Base-by-base conservation (phyloP, 805 yeast genomes). In the Kuraishia capsulata region DNA sequence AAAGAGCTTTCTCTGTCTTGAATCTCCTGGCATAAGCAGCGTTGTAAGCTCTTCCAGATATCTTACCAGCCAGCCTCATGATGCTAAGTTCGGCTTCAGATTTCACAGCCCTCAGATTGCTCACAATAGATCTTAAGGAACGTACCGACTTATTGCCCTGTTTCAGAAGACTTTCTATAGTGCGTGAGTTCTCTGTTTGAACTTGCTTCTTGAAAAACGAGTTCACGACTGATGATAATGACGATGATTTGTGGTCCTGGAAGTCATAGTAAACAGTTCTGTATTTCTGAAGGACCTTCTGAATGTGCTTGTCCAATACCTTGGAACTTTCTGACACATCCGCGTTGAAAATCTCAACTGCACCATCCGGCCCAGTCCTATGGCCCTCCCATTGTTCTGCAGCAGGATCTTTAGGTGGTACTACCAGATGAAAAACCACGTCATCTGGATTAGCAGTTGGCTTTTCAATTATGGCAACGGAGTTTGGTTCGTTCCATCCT, bases 311-410 rank as follows among this genome's bases (percentile, higher is more conserved):
- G 5, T 61, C 61, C 11, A 77, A 51, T 5, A 59, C 52, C 23
- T 69, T 65, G 30, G 73, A 68, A 33, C 74, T 73, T 30, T 70
- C 71, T 5, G 84, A 78, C 37, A 69, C 69, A 57, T 88, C 97
- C 3, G 96, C 95, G 54, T 90, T 92, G 63, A 92, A 92, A 34
- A 79, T 76, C 36, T 87, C 90, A 30, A 60, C 62, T 0, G 81
- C 96, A 13, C 94, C 96, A 35, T 79, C 75, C 3, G 79, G 69
- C 1, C 99, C 99, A 14, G 94, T 81, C 49, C 95, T 73, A 33
- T 75, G 80, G 10, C 99, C 99, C 49, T 90, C 97, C 99, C 99
- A 92, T 45, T 81, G 76, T 59, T 92, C 98, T 18, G 73, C 75
- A 36, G 67, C 68, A 4, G 76, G 71, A 53, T 89, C 83, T 53